Base-by-base conservation (phyloP, 768 basidiomycete species). In the Daedaleopsis nitida region DNA sequence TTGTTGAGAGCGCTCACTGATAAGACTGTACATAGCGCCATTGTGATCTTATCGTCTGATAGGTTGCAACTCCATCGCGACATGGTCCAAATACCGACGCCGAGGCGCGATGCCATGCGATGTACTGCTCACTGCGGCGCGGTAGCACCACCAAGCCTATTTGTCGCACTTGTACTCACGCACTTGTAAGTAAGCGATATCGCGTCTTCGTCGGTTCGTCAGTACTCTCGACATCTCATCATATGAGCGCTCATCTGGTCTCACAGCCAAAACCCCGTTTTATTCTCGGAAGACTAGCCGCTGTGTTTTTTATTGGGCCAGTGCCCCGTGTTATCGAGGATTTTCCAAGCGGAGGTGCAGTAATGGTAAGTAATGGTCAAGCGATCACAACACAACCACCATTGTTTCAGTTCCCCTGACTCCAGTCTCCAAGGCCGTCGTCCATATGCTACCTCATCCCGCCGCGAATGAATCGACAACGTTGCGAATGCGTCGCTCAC, bases 151-250 rank as follows among this genome's bases (percentile, higher is more conserved):
- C n/a, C n/a, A n/a, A n/a, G n/a, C n/a, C n/a, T n/a, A n/a, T n/a
- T n/a, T n/a, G n/a, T n/a, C n/a, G n/a, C n/a, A n/a, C n/a, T n/a
- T n/a, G 27, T 32, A 32, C 27, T 32, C 27, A 32, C 27, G 60
- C 55, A 52, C 52, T 56, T 23, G 21, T 27, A 9, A 34, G 21
- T 27, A 9, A 27, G 37, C n/a, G 55, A 11, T 52, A 62, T 62
- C 60, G 34, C 60, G 60, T 52, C 51, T 42, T 42, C 51, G 5
- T 52, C 55, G 55, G 55, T 14, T 17, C 27, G 55, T 52, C n/a
- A n/a, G n/a, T 19, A 43, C 14, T 39, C 10, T 27, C n/a, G 23
- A 42, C 14, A 24, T 17, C 17, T 27, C 23, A 37, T 24, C 17
- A 34, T n/a, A n/a, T 50, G 48, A 32, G 17, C 50, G 42, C 55